Percentiles rank a stretch among this genome's conserved stretches.
Conservation (phyloP, 139 green algal species). For the Auxenochlorella pyrenoidosa region DNA sequence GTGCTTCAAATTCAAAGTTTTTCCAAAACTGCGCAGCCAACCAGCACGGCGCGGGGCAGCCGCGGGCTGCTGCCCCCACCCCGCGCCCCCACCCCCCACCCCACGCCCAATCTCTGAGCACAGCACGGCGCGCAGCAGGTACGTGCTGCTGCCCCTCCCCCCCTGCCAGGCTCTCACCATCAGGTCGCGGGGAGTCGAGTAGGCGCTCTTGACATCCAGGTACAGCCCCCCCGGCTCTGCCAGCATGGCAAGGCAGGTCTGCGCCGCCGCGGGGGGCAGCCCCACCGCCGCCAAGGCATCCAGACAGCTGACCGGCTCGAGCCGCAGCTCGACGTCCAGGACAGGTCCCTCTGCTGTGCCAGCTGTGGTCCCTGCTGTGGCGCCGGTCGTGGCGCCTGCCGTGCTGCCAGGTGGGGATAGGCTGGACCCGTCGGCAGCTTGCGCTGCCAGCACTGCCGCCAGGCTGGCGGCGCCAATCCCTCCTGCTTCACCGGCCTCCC, state of each 20-base stretch:
- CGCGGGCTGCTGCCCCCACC: too few species aligned
- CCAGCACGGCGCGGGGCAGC: too few species aligned
- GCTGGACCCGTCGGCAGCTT: not conserved
- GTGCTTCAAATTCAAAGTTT: too few species aligned
- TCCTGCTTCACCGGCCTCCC: too few species aligned
- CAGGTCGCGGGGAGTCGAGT: slow-evolving; percentile 57
- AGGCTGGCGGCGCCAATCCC: not conserved
- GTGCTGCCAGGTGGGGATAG: not conserved
- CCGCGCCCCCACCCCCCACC: too few species aligned
- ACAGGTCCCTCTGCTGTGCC: not conserved
- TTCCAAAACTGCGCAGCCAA: too few species aligned
- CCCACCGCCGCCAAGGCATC: not conserved
- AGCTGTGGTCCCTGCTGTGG: not conserved
- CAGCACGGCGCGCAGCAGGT: too few species aligned
- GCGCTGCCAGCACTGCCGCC: not conserved
- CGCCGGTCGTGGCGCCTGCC: not conserved
- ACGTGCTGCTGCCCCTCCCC: too few species aligned
- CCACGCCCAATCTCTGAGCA: too few species aligned
- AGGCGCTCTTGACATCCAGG: slow-evolving; percentile 69
- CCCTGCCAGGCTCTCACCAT: not conserved
- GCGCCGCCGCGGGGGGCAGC: slow-evolving; percentile 14
- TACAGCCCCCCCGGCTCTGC: slow-evolving; percentile 58
- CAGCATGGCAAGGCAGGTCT: slow-evolving; percentile 63
- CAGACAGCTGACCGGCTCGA: slow-evolving; percentile 23
- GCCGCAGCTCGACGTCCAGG: not conserved